Base-by-base conservation (phyloP, 2,329 filamentous ascomycete species). In the Epichloe coenophiala region DNA sequence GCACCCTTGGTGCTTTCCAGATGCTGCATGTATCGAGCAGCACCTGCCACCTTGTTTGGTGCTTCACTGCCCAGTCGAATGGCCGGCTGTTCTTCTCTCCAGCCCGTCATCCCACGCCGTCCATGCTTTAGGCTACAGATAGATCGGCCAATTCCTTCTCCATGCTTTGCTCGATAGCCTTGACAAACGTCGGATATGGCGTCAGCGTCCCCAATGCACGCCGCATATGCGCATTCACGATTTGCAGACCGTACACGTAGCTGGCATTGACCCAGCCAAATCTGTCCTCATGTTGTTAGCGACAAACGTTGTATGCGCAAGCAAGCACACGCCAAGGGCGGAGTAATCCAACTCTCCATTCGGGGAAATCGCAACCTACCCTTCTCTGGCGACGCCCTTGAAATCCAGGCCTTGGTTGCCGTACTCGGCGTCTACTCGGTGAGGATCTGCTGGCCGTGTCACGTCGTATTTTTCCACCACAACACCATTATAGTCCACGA, bases 401-500 rank as follows among this genome's bases (percentile, higher is more conserved):
- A 97, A 96, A 64, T 96, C 88, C 47, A 86, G 74, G 2, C 93
- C 93, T 67, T 98, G 93, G 67, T 98, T 98, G 6, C 93, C 93
- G 63, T 98, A 98, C 69, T 98, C 93, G 52, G 91, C 93, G 66
- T 94, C 88, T 12, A 97, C 93, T 55, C 86, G 84, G 69, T 97
- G 93, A 38, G 93, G 90, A 61, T 95, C 90, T 51, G 90, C 81
- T 5, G 86, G 83, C 51, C 88, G 75, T 19, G 91, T 97, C 53
- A 98, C 93, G 68, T 98, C 88, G 71, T 98, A 98, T 72, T 98
- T 98, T 70, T 98, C 93, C 5, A 97, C 93, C 2, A 98, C 91
- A 8, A 96, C 89, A 39, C 93, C 93, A 63, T 97, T 97, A 74
- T 91, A 97, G 66, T 98, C 91, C 54, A 96, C 90, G 70, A 97